Conservation (phyloP, 2,329 filamentous ascomycete species). For the Monosporascus sp. region DNA sequence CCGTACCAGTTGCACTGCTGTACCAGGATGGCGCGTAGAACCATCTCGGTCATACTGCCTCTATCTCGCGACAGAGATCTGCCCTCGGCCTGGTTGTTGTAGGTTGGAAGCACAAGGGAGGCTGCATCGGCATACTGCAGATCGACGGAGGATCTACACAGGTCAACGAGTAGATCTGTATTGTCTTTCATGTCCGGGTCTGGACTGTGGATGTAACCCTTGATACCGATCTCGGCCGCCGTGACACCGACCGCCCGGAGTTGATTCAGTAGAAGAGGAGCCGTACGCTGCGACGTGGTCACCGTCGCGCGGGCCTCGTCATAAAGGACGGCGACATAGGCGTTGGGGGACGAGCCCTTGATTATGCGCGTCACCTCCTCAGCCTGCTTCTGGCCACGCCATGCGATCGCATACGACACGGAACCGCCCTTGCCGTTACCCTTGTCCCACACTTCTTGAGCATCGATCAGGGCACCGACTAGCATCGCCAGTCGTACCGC, state of each 20-base stretch:
- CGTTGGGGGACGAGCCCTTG: conserved; percentile 10
- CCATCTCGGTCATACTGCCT: too few relatives aligned
- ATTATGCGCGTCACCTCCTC: conserved; percentile 11
- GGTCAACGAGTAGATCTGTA: conserved; percentile 14
- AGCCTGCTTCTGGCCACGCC: conserved; percentile 10
- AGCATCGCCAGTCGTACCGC: conserved; percentile 34
- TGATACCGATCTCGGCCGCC: conserved; percentile 23
- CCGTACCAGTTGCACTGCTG: too few relatives aligned
- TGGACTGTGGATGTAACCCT: conserved; percentile 27
- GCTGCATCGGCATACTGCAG: conserved; percentile 29
- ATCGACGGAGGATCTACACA: conserved; percentile 19
- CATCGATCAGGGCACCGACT: conserved; percentile 32
- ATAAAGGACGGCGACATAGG: conserved; percentile 30
- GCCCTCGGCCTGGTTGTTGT: conserved; percentile 4
- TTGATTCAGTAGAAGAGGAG: conserved; percentile 11
- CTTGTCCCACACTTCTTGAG: conserved; percentile 20
- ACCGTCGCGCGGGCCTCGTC: conserved; percentile 33
- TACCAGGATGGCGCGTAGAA: too few relatives aligned
- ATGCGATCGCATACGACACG: conserved; percentile 13
- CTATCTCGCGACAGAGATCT: not conserved
- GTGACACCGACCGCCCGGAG: conserved; percentile 22
- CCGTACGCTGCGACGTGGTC: conserved; percentile 17
- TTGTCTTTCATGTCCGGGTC: conserved; percentile 4
- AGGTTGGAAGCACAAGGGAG: conserved; percentile 18
- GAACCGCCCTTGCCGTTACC: conserved; percentile 15